These are phyloP conservation scores for Aspergillus biplanus DNA, from an alignment of 495 filamentous ascomycete species.

Conservation along the genomic window DNA sequence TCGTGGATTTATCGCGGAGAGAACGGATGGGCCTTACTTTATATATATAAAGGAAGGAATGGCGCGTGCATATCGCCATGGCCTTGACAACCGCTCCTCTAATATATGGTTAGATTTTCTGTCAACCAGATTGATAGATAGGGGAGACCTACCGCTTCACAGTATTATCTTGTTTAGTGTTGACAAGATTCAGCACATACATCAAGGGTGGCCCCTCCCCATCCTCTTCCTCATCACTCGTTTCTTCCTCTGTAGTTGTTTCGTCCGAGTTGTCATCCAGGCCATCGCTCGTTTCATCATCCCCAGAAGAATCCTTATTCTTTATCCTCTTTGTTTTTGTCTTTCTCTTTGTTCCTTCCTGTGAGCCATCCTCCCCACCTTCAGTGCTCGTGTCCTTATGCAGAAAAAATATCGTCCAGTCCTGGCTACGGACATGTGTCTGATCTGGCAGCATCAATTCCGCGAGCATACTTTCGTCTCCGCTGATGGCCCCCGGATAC, in stretches of 20 bases:
- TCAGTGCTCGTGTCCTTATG: conserved; percentile 89
- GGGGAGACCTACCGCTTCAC: conserved; percentile 67
- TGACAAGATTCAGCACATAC: conserved; percentile 96
- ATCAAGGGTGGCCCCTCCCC: conserved; percentile 85
- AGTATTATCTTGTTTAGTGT: conserved; percentile 93
- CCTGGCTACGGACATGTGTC: conserved; percentile 90
- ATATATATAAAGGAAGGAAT: conserved; percentile 99
- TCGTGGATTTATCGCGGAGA: background rate
- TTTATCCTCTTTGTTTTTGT: conserved; percentile 43
- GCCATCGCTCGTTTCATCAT: conserved; percentile 54
- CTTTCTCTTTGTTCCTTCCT: conserved; percentile 55
- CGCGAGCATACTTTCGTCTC: conserved; percentile 97
- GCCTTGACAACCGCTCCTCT: conserved; percentile 96
- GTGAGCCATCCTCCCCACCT: conserved; percentile 64
- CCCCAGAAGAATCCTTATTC: conserved; percentile 39
- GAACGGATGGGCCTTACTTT: conserved; percentile 60
- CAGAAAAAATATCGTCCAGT: conserved; percentile 99
- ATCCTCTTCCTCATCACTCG: conserved; percentile 62
- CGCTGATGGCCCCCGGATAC: conserved; percentile 89
- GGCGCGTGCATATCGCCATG: conserved; percentile 98
- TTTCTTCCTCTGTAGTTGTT: conserved; percentile 47
- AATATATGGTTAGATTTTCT: conserved; percentile 20
- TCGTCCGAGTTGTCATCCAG: conserved; percentile 53
- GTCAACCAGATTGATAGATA: background rate
- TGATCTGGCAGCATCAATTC: conserved; percentile 99